Conservation (phyloP, 208 protist species). For the Leishmania aethiopica region DNA sequence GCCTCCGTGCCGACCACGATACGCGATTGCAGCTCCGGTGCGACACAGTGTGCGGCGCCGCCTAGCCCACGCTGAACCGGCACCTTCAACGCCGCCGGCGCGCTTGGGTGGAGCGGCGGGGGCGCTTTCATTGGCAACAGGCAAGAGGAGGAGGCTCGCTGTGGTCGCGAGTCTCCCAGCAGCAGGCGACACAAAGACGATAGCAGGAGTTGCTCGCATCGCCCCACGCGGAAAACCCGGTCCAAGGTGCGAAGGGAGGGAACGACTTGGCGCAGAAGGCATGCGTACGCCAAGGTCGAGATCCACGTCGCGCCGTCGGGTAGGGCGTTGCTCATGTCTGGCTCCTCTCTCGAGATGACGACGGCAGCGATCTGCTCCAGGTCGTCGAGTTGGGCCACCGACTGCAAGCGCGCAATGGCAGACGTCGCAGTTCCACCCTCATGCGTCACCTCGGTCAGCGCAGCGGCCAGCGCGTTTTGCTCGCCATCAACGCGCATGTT, state of each 20-base stretch:
- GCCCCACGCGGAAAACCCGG: background rate
- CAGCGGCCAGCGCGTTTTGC: slow-evolving; percentile 1
- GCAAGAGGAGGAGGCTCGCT: background rate
- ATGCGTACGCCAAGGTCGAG: slow-evolving; percentile 16
- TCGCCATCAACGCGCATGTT: background rate
- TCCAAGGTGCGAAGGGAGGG: slow-evolving; percentile 24
- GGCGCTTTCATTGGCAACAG: background rate
- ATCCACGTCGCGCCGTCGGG: slow-evolving; percentile 13
- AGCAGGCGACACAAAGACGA: slow-evolving; percentile 17
- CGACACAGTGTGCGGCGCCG: slow-evolving; percentile 13
- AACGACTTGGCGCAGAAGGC: slow-evolving; percentile 30
- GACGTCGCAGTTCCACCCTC: background rate
- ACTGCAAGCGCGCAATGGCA: slow-evolving; percentile 13
- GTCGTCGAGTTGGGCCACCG: slow-evolving; percentile 9
- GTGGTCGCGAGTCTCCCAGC: background rate
- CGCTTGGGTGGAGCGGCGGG: slow-evolving; percentile 24
- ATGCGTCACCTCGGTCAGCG: slow-evolving; percentile 4
- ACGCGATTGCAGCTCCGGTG: slow-evolving; percentile 32
- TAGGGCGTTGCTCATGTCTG: background rate
- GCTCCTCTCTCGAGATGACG: background rate
- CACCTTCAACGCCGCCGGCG: background rate
- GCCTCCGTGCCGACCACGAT: slow-evolving; percentile 15
- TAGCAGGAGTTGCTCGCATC: slow-evolving; percentile 18
- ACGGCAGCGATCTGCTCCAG: slow-evolving; percentile 8
- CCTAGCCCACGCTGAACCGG: slow-evolving; percentile 24